These are phyloP conservation scores for Candida xiaguanensis DNA, from an alignment of 805 yeast genomes.

Conservation along the genomic window DNA sequence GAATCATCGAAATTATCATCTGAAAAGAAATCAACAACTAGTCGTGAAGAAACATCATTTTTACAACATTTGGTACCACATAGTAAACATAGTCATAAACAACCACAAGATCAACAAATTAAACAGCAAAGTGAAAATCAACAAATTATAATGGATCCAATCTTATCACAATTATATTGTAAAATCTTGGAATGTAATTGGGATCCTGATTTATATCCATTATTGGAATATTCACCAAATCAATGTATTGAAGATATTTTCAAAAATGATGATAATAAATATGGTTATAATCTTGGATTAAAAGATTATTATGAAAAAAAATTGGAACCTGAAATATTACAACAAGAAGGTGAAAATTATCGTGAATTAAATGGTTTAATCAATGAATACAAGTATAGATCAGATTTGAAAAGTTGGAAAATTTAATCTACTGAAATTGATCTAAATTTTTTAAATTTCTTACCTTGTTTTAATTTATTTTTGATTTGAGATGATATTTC, in stretches of 20 bases:
- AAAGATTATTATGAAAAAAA: conserved; percentile 1
- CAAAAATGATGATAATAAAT: conserved; percentile 49
- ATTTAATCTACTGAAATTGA: conserved; percentile 1
- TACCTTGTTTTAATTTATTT: conserved; percentile 7
- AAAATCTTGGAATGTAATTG: conserved; percentile 57
- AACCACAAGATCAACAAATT: not conserved
- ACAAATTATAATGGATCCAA: conserved; percentile 42
- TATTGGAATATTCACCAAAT: conserved; percentile 56
- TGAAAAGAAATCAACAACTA: not conserved
- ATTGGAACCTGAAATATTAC: not conserved
- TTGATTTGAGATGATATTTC: conserved; percentile 8
- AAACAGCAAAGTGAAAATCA: not conserved
- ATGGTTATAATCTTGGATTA: conserved; percentile 36
- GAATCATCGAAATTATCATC: not conserved
- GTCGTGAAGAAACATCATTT: not conserved
- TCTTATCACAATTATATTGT: conserved; percentile 47
- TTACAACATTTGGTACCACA: conserved; percentile 1
- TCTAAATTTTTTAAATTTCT: conserved; percentile 1
- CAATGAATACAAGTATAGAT: conserved; percentile 33
- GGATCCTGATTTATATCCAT: conserved; percentile 48
- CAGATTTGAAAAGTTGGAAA: conserved; percentile 36
- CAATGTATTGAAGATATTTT: conserved; percentile 75
- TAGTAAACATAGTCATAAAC: not conserved
- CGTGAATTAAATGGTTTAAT: conserved; percentile 35
- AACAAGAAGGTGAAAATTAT: conserved; percentile 13